phyloP scores from a whole-genome alignment of 2,329 filamentous ascomycete species.

The Fusarium stilboides region DNA sequence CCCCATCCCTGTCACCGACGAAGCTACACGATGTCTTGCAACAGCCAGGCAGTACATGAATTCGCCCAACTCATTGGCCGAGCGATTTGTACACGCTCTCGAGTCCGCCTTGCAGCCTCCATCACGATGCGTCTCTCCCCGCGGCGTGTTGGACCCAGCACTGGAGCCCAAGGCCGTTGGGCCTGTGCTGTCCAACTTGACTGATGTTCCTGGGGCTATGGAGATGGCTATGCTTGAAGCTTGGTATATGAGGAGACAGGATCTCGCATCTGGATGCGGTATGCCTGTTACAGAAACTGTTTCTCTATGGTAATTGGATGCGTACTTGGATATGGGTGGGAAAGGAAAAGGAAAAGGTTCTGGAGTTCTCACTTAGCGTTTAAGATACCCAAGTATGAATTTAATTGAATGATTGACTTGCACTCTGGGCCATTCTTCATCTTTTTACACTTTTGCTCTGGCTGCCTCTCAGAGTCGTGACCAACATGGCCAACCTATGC shows the following conservation, averaged over 20 bases:
- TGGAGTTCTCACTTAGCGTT: slow-evolving; percentile 26
- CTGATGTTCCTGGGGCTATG: slow-evolving; percentile 19
- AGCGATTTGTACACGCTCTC: slow-evolving; percentile 39
- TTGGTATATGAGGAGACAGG: slow-evolving; percentile 41
- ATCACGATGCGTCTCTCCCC: slow-evolving; percentile 24
- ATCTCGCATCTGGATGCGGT: slow-evolving; percentile 14
- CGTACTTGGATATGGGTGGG: not conserved
- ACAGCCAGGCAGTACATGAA: slow-evolving; percentile 42
- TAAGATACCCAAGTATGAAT: slow-evolving; percentile 39
- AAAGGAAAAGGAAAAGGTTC: not conserved
- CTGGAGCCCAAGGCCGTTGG: slow-evolving; percentile 35
- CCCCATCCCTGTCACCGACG: slow-evolving; percentile 34
- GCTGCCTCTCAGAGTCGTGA: slow-evolving; percentile 9
- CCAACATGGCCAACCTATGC: not conserved
- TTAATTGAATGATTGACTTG: slow-evolving; percentile 7
- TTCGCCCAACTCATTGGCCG: slow-evolving; percentile 23
- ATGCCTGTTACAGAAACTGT: slow-evolving; percentile 40
- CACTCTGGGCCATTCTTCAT: no score
- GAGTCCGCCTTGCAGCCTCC: slow-evolving; percentile 39
- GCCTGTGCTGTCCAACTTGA: slow-evolving; percentile 18
- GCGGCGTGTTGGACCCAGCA: slow-evolving; percentile 39
- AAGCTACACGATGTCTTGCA: slow-evolving; percentile 44
- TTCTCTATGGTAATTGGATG: slow-evolving; percentile 41
- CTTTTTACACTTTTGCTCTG: not conserved
- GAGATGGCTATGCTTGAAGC: slow-evolving; percentile 45